These are phyloP conservation scores for Penicillium sp. DNA, from an alignment of 2,329 filamentous ascomycete genomes.

Conservation along the genomic window DNA sequence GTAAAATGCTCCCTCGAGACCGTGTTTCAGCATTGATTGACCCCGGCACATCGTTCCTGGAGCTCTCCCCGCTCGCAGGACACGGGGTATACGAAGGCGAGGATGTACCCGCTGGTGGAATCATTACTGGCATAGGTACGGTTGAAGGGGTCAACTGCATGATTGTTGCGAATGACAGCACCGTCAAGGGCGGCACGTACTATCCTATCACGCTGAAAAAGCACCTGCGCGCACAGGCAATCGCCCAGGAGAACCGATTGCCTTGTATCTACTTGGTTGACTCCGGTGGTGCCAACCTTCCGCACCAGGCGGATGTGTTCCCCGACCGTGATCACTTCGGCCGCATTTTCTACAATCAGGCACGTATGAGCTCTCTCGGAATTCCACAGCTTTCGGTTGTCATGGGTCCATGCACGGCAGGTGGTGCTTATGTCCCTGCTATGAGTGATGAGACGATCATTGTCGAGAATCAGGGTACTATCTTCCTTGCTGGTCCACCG, in stretches of 20 bases:
- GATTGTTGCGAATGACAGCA: slow-evolving; percentile 94
- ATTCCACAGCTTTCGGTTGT: slow-evolving; percentile 94
- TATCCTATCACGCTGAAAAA: slow-evolving; percentile 98
- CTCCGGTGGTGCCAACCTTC: slow-evolving; percentile 91
- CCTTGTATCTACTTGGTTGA: slow-evolving; percentile 95
- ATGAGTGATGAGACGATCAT: slow-evolving; percentile 99
- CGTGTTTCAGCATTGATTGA: slow-evolving; percentile 85
- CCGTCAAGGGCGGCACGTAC: slow-evolving; percentile 95
- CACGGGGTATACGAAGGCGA: slow-evolving; percentile 83
- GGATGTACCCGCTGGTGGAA: slow-evolving; percentile 83
- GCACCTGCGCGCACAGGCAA: slow-evolving; percentile 86
- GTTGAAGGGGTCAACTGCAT: slow-evolving; percentile 90
- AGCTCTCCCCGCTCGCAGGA: slow-evolving; percentile 89
- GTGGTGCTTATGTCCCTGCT: slow-evolving; percentile 91
- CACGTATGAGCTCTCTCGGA: slow-evolving; percentile 81
- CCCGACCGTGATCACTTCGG: slow-evolving; percentile 94
- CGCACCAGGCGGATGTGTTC: slow-evolving; percentile 93
- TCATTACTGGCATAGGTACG: slow-evolving; percentile 87
- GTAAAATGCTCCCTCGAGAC: slow-evolving; percentile 93
- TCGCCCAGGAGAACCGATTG: slow-evolving; percentile 81
- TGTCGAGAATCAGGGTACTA: slow-evolving; percentile 91
- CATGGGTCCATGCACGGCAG: slow-evolving; percentile 96
- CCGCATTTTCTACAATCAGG: slow-evolving; percentile 97
- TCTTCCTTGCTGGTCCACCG: slow-evolving; percentile 92
- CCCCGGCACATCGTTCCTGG: slow-evolving; percentile 84